Evolutionary conservation across 2,329 filamentous ascomycete genomes (phyloP).

Genomic region (Pseudonectria foliicola): DNA sequence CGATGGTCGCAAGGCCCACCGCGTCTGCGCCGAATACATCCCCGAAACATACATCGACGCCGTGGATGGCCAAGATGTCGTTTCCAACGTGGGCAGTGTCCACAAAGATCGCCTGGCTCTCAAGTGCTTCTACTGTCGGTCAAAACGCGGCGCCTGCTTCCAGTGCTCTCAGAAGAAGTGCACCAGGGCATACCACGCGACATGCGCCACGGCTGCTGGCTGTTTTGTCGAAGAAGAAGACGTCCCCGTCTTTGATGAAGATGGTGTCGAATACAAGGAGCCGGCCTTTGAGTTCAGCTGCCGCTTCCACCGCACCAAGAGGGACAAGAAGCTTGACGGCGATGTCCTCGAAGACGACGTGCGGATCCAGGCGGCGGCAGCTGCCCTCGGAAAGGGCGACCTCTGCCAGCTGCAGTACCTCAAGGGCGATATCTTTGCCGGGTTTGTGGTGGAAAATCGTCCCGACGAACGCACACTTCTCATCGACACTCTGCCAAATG

Average conservation of each 20-base stretch:
- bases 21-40: conserved; percentile 82
- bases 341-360: conserved; percentile 64
- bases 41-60: conserved; percentile 83
- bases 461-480: conserved; percentile 67
- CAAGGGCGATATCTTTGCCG: conserved; percentile 84
- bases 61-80: conserved; percentile 62
- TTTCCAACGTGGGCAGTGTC: conserved; percentile 74
- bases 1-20: conserved; percentile 79
- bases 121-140: conserved; percentile 91
- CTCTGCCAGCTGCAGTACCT: conserved; percentile 82
- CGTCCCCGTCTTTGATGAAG: conserved; percentile 79
- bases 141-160: conserved; percentile 91
- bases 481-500: conserved; percentile 76
- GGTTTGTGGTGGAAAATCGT: conserved; percentile 78
- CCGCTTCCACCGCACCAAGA: conserved; percentile 85
- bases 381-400: conserved; percentile 61
- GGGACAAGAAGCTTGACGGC: conserved; percentile 66
- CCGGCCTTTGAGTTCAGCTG: conserved; percentile 91
- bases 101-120: conserved; percentile 82
- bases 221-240: conserved; percentile 85
- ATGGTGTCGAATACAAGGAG: conserved; percentile 87
- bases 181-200: conserved; percentile 86
- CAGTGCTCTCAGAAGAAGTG: conserved; percentile 96
- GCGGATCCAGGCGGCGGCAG: conserved; percentile 61
- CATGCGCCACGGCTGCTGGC: conserved; percentile 85